Evolutionary conservation across 257 asterid genomes (phyloP).

Genomic region (Mitragyna speciosa): DNA sequence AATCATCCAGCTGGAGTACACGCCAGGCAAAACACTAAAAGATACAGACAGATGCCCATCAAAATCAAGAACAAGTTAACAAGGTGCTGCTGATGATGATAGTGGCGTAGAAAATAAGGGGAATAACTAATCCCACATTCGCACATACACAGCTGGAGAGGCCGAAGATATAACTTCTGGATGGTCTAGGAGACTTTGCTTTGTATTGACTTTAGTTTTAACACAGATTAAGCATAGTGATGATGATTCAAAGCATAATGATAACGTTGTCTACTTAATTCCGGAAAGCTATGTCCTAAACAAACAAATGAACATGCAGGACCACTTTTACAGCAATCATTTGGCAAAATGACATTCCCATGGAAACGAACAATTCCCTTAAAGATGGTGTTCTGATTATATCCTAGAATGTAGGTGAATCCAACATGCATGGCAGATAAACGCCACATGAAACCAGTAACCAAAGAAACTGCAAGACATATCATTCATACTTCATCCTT

Average conservation of each 20-base stretch:
- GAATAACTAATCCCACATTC: not conserved
- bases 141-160: not conserved
- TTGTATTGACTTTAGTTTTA: not conserved
- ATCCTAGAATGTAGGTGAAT: not conserved
- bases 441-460: not conserved
- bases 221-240: not conserved
- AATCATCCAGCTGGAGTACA: constrained; percentile 23
- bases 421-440: not conserved
- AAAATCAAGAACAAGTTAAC: not conserved
- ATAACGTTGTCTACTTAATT: not conserved
- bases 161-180: not conserved
- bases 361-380: not conserved
- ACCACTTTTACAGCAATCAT: not conserved
- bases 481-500: constrained; percentile 27
- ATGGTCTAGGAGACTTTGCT: not conserved
- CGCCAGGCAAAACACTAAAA: not conserved
- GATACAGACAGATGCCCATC: not conserved
- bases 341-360: not conserved
- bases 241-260: not conserved
- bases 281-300: not conserved
- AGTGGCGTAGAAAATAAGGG: not conserved
- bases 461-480: constrained; percentile 1
- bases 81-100: not conserved
- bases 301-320: not conserved
- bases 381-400: not conserved